phyloP scores from a whole-genome alignment of 75 land plant genomes.

The Cupressus sempervirens region DNA sequence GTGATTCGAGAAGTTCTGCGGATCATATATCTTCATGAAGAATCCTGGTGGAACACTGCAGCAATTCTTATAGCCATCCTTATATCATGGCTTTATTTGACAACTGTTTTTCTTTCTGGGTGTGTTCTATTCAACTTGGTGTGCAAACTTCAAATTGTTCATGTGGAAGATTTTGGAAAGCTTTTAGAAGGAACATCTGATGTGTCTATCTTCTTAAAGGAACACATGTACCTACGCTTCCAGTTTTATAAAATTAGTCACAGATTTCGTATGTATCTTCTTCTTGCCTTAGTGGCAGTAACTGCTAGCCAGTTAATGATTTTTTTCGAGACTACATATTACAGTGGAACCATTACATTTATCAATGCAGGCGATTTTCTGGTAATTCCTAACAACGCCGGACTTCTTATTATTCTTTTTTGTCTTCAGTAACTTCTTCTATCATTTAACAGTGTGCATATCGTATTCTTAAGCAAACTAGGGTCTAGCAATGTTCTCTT shows the following conservation, averaged over 20 bases:
- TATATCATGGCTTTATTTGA: constrained; percentile 72
- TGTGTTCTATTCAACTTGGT: constrained; percentile 78
- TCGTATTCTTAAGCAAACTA: background rate
- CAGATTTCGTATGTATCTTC: constrained; percentile 67
- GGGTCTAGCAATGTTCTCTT: background rate
- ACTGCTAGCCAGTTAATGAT: constrained; percentile 67
- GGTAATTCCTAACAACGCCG: constrained; percentile 35
- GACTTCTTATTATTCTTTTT: background rate
- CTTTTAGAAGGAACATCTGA: constrained; percentile 66
- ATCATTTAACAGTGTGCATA: background rate
- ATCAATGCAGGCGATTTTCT: constrained; percentile 75
- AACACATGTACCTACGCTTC: constrained; percentile 63
- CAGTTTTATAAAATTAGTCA: constrained; percentile 87
- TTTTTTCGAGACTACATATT: constrained; percentile 59
- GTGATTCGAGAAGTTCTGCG: constrained; percentile 46
- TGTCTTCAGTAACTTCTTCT: background rate
- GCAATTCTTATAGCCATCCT: constrained; percentile 40
- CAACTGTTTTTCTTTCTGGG: constrained; percentile 50
- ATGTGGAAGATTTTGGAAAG: constrained; percentile 78
- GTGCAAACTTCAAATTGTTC: constrained; percentile 84
- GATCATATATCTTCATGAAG: constrained; percentile 27
- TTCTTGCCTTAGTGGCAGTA: constrained; percentile 49
- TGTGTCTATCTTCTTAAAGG: constrained; percentile 50
- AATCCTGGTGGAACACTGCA: constrained; percentile 35
- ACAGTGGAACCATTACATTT: constrained; percentile 47